Evolutionary conservation across 768 basidiomycete genomes (phyloP).

Genomic region (Tylopilus felleus): DNA sequence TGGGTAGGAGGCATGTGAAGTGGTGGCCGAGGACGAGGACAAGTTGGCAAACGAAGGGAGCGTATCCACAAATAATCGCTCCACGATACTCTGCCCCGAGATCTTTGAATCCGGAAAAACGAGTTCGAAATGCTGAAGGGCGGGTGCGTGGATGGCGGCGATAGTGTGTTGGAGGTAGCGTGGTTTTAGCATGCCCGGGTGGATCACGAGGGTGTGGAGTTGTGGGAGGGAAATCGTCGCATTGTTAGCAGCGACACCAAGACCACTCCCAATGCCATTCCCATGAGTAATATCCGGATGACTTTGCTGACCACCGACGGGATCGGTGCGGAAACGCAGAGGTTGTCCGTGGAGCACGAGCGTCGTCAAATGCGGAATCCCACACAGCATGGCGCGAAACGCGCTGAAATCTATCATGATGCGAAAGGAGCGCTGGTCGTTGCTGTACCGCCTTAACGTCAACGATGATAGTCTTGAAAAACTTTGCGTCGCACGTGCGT

Average conservation of each 20-base stretch:
- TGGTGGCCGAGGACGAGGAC: background rate
- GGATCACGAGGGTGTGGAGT: constrained; percentile 30
- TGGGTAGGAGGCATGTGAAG: background rate
- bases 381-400: constrained; percentile 24
- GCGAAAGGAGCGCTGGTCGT: constrained; percentile 26
- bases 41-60: background rate
- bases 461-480: constrained; percentile 24
- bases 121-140: constrained; percentile 31
- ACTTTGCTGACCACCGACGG: constrained; percentile 5
- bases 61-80: constrained; percentile 23
- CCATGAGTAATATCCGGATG: constrained; percentile 1
- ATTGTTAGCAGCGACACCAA: background rate
- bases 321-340: constrained; percentile 23
- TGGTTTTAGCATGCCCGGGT: constrained; percentile 30
- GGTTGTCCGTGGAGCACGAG: constrained; percentile 30
- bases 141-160: constrained; percentile 27
- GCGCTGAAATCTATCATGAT: constrained; percentile 28
- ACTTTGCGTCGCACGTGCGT: constrained; percentile 9
- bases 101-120: constrained; percentile 31
- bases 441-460: constrained; percentile 27
- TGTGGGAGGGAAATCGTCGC: constrained; percentile 20
- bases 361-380: constrained; percentile 23
- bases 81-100: constrained; percentile 25
- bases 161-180: constrained; percentile 31
- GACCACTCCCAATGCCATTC: background rate